phyloP scores from a whole-genome alignment of 495 filamentous ascomycete genomes.

The Penicillium coprophilum region DNA sequence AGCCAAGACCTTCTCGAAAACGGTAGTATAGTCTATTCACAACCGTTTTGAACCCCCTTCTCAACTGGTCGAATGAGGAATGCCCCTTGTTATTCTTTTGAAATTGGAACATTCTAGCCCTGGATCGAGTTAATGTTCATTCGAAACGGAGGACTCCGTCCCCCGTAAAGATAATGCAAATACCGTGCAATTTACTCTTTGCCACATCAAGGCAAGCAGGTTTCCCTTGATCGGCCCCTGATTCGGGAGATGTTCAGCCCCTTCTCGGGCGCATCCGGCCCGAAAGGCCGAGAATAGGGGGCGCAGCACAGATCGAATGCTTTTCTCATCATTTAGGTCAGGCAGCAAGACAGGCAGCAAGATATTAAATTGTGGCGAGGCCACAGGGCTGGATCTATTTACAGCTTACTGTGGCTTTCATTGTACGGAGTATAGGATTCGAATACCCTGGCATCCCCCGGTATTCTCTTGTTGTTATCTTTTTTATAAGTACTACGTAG shows the following conservation, averaged over 20 bases:
- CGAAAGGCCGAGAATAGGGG: neutral
- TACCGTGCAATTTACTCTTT: neutral
- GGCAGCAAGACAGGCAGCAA: neutral
- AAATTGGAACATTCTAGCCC: constrained; percentile 1
- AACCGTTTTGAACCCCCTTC: neutral
- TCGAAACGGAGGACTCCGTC: too few relatives aligned
- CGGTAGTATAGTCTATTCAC: neutral
- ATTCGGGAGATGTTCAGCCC: neutral
- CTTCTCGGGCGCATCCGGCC: neutral
- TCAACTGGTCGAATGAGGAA: neutral
- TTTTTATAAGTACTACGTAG: too few relatives aligned
- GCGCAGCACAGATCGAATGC: neutral
- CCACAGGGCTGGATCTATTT: neutral
- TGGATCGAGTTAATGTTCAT: neutral
- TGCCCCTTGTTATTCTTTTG: neutral
- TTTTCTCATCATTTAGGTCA: too few relatives aligned
- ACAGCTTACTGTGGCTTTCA: neutral
- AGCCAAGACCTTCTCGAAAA: constrained; percentile 9
- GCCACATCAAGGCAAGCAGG: neutral
- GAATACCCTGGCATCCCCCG: too few relatives aligned
- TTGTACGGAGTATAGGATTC: neutral
- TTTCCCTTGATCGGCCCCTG: neutral
- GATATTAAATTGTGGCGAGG: neutral
- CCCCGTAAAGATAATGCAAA: neutral
- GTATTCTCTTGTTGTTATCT: too few relatives aligned